Base-by-base conservation (phyloP, 176 grass and related monocot species). In the Olyra latifolia region DNA sequence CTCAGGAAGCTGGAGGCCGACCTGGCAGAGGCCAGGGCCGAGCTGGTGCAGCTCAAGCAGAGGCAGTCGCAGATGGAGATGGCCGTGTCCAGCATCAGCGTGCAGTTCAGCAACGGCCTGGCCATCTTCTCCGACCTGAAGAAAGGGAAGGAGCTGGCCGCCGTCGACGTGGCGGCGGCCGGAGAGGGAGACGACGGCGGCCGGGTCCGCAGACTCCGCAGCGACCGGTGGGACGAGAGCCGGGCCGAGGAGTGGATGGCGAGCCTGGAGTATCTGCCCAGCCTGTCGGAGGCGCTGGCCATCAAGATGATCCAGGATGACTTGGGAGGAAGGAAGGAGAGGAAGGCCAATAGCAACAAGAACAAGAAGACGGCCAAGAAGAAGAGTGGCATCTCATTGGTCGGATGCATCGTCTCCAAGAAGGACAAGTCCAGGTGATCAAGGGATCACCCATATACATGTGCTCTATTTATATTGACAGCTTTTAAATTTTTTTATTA, bases 231-330 rank as follows among this genome's bases (percentile, higher is more conserved):
- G 90, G 79, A 85, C 1, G 79, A 86, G 41, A 56, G 75, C 25
- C 75, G 69, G 23, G 79, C 75, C 39, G 82, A 89, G 82, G 87
- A 89, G 71, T 89, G 87, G 87, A 64, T 89, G 78, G 74, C 75
- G 7, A 83, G 38, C 69, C 58, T 87, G 7, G 89, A 91, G 65
- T 91, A 89, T 46, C 86, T 92, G 63, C 90, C 72, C 2, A 91
- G 82, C 72, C 66, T 89, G 22, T 89, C 83, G 11, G 88, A 89
- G 78, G 88, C 83, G 17, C 83, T 89, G 29, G 40, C 83, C 13
- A 86, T 89, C 72, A 89, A 82, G 82, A 89, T 89, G 83, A 57
- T 82, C 8, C 78, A 89, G 28, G 83, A 86, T 71, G 88, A 89
- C 56, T 2, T 66, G 5, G 84, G 77, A 11, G 69, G 39, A 1